A percentile compares a stretch with the other conserved stretches of the same genome.
Evolutionary conservation across 78 protist genomes (phyloP).

Genomic region (Tieghemostelium lacteum): DNA sequence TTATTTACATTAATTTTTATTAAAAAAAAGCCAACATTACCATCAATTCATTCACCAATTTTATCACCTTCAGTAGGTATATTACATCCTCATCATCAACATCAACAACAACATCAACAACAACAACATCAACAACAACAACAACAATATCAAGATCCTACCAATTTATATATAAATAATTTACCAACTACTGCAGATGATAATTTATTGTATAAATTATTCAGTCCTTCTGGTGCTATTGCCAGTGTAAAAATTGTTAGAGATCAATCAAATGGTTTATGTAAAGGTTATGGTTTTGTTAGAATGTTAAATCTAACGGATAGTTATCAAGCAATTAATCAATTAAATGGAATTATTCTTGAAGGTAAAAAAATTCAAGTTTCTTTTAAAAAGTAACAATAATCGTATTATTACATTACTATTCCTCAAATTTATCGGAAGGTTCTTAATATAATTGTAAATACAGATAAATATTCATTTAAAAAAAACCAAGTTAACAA

Average conservation of each 20-base stretch:
- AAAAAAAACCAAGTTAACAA: too few relatives aligned
- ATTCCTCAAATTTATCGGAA: too few relatives aligned
- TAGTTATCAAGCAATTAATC: constrained; percentile 23
- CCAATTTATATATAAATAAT: constrained; percentile 51
- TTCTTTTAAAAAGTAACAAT: constrained; percentile 48
- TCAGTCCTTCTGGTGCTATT: constrained; percentile 69
- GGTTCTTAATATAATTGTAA: too few relatives aligned
- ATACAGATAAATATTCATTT: too few relatives aligned
- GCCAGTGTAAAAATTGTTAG: constrained; percentile 65
- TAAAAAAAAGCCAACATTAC: background rate
- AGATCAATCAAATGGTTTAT: constrained; percentile 27
- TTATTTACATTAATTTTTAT: too few relatives aligned
- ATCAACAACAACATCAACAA: background rate
- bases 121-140: constrained; percentile 21
- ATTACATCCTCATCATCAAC: background rate
- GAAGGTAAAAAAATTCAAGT: constrained; percentile 50
- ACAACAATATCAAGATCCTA: constrained; percentile 41
- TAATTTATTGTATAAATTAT: constrained; percentile 35
- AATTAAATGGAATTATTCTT: constrained; percentile 33
- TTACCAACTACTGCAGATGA: constrained; percentile 62
- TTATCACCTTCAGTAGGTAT: background rate
- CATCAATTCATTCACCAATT: background rate
- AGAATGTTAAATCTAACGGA: constrained; percentile 58
- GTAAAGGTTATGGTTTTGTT: constrained; percentile 69
- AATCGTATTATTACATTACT: too few relatives aligned